A percentile compares a stretch with the other conserved stretches of the same genome.
phyloP scores from a whole-genome alignment of 768 basidiomycete species.

The Pulveroboletus sp. region DNA sequence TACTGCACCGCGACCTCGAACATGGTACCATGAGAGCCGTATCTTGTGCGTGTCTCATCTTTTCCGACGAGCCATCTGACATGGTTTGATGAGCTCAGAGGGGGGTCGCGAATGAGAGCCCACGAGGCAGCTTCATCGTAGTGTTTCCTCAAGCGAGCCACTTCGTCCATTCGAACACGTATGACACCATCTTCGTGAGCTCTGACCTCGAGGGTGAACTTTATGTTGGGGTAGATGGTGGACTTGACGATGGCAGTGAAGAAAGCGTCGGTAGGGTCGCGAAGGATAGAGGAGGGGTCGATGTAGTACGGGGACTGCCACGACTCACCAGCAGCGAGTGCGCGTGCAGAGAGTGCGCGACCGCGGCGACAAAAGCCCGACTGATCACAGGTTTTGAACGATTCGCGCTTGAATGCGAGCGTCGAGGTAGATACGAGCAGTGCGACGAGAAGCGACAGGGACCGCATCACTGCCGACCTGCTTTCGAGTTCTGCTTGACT shows the following conservation, averaged over 20 bases:
- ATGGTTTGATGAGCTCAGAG: conserved; percentile 40
- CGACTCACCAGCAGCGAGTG: conserved; percentile 46
- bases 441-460: conserved; percentile 28
- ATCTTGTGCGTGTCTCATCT: conserved; percentile 57
- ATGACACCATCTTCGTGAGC: conserved; percentile 87
- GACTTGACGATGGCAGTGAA: conserved; percentile 78
- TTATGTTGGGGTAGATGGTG: conserved; percentile 75
- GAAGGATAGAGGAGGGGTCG: conserved; percentile 49
- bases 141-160: conserved; percentile 69
- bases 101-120: conserved; percentile 76
- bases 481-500: background rate
- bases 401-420: conserved; percentile 66
- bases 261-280: conserved; percentile 46
- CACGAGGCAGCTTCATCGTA: conserved; percentile 92
- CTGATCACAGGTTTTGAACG: conserved; percentile 95
- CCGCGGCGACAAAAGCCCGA: conserved; percentile 93
- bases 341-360: conserved; percentile 74
- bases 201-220: conserved; percentile 76
- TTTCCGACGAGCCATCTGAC: conserved; percentile 65
- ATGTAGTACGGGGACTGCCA: conserved; percentile 91
- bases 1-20: conserved; percentile 67
- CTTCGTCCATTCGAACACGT: conserved; percentile 90
- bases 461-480: conserved; percentile 12
- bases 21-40: conserved; percentile 57
- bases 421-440: conserved; percentile 30